These are phyloP conservation scores for Nemophila menziesii DNA, from an alignment of 257 asterid genomes.

Conservation along the genomic window DNA sequence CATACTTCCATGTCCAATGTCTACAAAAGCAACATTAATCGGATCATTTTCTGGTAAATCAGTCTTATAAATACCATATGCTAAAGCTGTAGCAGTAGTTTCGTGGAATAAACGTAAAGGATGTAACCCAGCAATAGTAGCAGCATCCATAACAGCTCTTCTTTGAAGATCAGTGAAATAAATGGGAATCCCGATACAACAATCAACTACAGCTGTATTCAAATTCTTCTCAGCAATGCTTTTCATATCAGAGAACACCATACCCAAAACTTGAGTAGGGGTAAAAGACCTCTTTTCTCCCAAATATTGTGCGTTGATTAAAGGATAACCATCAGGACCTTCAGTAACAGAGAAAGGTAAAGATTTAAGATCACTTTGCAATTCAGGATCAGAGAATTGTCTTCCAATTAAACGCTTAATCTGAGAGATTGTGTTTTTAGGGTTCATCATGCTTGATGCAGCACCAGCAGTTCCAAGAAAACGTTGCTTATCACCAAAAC, in stretches of 20 bases:
- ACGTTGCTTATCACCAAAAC: constrained; percentile 91
- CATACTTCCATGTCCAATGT: constrained; percentile 79
- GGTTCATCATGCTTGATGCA: constrained; percentile 93
- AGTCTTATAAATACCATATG: constrained; percentile 90
- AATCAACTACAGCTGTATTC: constrained; percentile 82
- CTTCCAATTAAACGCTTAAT: constrained; percentile 80
- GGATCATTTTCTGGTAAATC: constrained; percentile 84
- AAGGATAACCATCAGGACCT: constrained; percentile 90
- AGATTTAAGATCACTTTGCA: constrained; percentile 68
- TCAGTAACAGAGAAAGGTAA: constrained; percentile 62
- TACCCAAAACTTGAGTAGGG: constrained; percentile 83
- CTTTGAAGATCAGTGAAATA: constrained; percentile 95
- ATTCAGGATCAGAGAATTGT: constrained; percentile 75
- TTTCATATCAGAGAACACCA: constrained; percentile 76
- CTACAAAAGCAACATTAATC: constrained; percentile 71
- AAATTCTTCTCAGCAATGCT: constrained; percentile 77
- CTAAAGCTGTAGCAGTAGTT: constrained; percentile 95
- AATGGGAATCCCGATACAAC: constrained; percentile 88
- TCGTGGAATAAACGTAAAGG: constrained; percentile 93
- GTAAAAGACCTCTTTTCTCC: constrained; percentile 71
- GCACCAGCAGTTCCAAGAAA: constrained; percentile 98
- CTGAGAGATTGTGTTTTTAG: constrained; percentile 82
- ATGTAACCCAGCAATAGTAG: constrained; percentile 85
- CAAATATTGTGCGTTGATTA: constrained; percentile 67
- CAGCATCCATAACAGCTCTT: constrained; percentile 87